Conservation (phyloP, 768 basidiomycete species). For the Termitomyces sp. region DNA sequence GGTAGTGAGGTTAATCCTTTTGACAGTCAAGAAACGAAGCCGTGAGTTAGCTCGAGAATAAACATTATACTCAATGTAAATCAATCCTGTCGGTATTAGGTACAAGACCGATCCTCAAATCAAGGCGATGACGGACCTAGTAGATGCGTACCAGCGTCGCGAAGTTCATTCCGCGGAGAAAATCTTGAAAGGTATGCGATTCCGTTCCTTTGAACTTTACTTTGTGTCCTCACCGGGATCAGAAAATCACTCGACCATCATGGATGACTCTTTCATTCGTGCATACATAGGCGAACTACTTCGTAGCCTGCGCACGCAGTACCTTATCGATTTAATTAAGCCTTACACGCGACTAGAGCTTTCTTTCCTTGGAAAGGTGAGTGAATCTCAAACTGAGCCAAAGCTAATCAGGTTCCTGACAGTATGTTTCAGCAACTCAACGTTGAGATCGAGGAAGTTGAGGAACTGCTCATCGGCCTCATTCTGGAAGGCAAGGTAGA, state of each 20-base stretch:
- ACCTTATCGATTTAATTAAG: constrained; percentile 96
- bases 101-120: constrained; percentile 97
- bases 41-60: constrained; percentile 43
- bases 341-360: constrained; percentile 95
- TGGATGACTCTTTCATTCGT: constrained; percentile 92
- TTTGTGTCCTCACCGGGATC: constrained; percentile 1
- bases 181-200: constrained; percentile 70
- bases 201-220: not conserved
- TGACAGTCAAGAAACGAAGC: constrained; percentile 99
- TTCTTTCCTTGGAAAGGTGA: constrained; percentile 86
- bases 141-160: constrained; percentile 92
- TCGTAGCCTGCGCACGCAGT: constrained; percentile 90
- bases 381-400: not conserved
- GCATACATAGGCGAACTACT: constrained; percentile 96
- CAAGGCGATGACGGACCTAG: constrained; percentile 95
- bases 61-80: not conserved
- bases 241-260: constrained; percentile 95
- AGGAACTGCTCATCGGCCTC: constrained; percentile 87
- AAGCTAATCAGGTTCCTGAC: not conserved
- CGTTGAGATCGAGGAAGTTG: constrained; percentile 86
- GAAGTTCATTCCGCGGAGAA: constrained; percentile 98
- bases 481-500: constrained; percentile 98
- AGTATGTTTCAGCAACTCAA: constrained; percentile 74
- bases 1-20: constrained; percentile 99
- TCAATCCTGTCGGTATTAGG: constrained; percentile 29